Conservation (phyloP, 1,139 yeast genomes). For the Geotrichum macrosporum region DNA sequence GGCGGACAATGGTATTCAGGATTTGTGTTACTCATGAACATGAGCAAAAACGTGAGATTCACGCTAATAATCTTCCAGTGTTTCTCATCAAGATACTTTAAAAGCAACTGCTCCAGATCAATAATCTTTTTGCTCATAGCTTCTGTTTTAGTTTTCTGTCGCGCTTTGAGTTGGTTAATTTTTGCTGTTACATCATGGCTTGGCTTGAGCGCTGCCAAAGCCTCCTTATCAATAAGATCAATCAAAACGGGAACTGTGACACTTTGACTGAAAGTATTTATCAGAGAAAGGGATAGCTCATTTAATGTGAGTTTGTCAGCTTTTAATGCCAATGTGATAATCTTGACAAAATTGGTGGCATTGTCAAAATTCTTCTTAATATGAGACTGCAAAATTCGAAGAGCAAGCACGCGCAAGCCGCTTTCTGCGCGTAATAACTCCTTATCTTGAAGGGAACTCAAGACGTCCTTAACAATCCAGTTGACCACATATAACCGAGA, state of each 20-base stretch:
- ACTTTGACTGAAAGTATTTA: slow-evolving; percentile 29
- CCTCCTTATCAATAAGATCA: slow-evolving; percentile 44
- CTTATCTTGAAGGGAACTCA: slow-evolving; percentile 49
- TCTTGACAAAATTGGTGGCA: slow-evolving; percentile 44
- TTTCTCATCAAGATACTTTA: slow-evolving; percentile 31
- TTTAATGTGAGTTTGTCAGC: slow-evolving; percentile 49
- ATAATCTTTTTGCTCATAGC: slow-evolving; percentile 11
- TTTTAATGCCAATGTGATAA: slow-evolving; percentile 55
- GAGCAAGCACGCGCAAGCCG: slow-evolving; percentile 47
- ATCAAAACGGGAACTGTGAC: slow-evolving; percentile 19
- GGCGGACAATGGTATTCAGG: slow-evolving; percentile 39
- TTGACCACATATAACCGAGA: slow-evolving; percentile 43
- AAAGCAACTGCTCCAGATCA: slow-evolving; percentile 17
- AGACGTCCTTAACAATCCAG: slow-evolving; percentile 47
- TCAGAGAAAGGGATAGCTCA: slow-evolving; percentile 34
- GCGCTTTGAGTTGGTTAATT: slow-evolving; percentile 53
- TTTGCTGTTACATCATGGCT: slow-evolving; percentile 51
- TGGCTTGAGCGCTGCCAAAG: slow-evolving; percentile 55
- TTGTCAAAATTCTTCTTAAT: slow-evolving; percentile 56
- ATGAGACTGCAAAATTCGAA: slow-evolving; percentile 42
- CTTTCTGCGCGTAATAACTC: slow-evolving; percentile 63
- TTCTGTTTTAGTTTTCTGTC: slow-evolving; percentile 42
- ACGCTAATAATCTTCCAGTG: slow-evolving; percentile 71
- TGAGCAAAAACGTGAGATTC: slow-evolving; percentile 52
- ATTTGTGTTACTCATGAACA: slow-evolving; percentile 55